Conservation (phyloP, 305 asterid species). For the Lippia alba region DNA sequence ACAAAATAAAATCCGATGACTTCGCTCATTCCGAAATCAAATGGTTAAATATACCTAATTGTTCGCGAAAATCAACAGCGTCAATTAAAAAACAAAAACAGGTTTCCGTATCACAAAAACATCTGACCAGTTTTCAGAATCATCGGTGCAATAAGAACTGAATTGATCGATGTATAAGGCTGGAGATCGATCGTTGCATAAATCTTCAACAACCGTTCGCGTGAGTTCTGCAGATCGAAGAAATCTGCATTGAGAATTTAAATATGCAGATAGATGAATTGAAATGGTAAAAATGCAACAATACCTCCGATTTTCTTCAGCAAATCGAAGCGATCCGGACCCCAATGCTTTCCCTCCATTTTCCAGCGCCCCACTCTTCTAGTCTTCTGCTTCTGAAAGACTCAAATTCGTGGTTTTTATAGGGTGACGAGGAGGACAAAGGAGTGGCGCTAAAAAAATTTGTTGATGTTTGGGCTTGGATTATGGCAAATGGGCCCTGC, state of each 20-base stretch:
- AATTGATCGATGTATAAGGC: conserved; percentile 61
- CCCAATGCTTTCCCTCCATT: conserved; percentile 56
- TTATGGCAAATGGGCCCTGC: too few relatives aligned
- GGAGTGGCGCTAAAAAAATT: too few relatives aligned
- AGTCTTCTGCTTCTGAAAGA: background rate
- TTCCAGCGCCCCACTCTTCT: background rate
- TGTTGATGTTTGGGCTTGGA: too few relatives aligned
- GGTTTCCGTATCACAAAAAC: background rate
- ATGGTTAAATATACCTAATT: conserved; percentile 18
- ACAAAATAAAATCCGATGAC: conserved; percentile 14
- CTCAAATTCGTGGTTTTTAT: too few relatives aligned
- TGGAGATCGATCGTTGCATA: conserved; percentile 58
- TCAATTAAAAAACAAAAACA: background rate
- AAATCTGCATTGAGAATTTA: background rate
- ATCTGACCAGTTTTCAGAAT: conserved; percentile 65
- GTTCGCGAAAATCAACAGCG: conserved; percentile 14
- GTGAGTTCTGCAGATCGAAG: conserved; percentile 55
- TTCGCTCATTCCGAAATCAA: conserved; percentile 10
- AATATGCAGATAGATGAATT: background rate
- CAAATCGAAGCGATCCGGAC: conserved; percentile 40
- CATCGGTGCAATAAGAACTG: conserved; percentile 67
- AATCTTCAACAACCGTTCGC: conserved; percentile 62
- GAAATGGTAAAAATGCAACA: background rate
- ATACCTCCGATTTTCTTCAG: conserved; percentile 58
- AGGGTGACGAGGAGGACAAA: too few relatives aligned